Conservation (phyloP, 441 rosid species). For the Gossypium schwendimanii region DNA sequence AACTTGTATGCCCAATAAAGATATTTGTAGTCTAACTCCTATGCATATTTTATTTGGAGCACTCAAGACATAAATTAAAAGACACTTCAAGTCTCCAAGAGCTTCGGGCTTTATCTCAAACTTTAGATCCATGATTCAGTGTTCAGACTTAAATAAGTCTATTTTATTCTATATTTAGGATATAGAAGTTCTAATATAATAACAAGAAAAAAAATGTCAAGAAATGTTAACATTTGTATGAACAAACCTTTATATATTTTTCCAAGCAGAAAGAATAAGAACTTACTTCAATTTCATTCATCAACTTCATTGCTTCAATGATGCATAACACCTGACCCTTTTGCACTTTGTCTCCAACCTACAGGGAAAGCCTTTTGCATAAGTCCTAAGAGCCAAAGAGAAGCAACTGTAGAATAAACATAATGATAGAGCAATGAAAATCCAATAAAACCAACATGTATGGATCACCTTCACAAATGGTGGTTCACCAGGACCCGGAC, state of each 20-base stretch:
- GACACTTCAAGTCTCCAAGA: neutral
- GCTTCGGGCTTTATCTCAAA: neutral
- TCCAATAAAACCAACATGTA: neutral
- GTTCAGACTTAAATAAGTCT: neutral
- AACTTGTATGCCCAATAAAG: neutral
- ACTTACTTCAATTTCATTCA: slow-evolving; percentile 44
- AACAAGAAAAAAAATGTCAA: neutral
- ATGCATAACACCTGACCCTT: slow-evolving; percentile 85
- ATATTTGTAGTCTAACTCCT: neutral
- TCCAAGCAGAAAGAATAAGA: neutral
- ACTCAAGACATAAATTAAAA: neutral
- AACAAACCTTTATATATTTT: neutral
- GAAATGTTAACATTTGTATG: neutral
- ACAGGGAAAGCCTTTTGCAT: neutral
- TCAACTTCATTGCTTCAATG: slow-evolving; percentile 72
- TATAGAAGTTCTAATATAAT: neutral
- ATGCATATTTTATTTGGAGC: neutral
- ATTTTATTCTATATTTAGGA: neutral
- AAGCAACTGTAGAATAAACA: slow-evolving; percentile 3
- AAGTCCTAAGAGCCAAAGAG: slow-evolving; percentile 4
- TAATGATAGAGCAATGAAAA: neutral
- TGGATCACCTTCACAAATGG: slow-evolving; percentile 64
- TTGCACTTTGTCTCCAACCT: slow-evolving; percentile 92
- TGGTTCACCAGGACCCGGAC: slow-evolving; percentile 73
- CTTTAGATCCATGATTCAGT: neutral